Evolutionary conservation across 2,329 filamentous ascomycete genomes (phyloP).

Genomic region (Beauveria sp.): DNA sequence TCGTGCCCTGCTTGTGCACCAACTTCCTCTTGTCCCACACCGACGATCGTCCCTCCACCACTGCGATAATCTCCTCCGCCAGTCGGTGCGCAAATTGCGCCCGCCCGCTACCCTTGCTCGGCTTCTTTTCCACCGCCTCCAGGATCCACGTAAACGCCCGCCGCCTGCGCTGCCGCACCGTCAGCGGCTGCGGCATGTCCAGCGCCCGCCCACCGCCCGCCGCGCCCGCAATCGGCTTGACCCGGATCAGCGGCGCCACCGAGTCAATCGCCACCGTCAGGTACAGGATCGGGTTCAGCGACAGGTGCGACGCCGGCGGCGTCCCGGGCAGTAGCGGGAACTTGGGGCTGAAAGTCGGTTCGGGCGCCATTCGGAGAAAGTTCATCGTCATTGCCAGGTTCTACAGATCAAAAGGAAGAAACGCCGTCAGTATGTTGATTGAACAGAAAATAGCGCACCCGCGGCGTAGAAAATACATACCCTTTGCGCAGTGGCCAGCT

Average conservation of each 20-base stretch:
- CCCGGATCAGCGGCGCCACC: conserved; percentile 77
- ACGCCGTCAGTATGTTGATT: background rate
- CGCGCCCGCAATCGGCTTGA: conserved; percentile 66
- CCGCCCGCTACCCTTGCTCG: conserved; percentile 61
- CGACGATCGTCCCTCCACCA: conserved; percentile 75
- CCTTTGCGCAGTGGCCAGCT: conserved; percentile 81
- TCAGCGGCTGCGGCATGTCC: conserved; percentile 73
- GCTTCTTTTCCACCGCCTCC: conserved; percentile 71
- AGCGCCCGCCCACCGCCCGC: conserved; percentile 81
- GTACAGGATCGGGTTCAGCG: conserved; percentile 83
- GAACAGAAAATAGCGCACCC: background rate
- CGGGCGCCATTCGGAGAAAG: conserved; percentile 73
- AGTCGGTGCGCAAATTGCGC: conserved; percentile 69
- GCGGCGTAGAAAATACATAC: conserved; percentile 39
- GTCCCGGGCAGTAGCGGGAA: conserved; percentile 68
- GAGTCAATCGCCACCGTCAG: conserved; percentile 87
- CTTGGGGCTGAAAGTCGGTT: conserved; percentile 65
- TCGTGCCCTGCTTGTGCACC: conserved; percentile 75
- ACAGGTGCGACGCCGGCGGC: conserved; percentile 70
- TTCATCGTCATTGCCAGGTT: conserved; percentile 80
- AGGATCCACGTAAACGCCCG: conserved; percentile 85
- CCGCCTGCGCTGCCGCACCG: conserved; percentile 66
- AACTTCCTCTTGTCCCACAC: conserved; percentile 77
- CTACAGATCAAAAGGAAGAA: conserved; percentile 34
- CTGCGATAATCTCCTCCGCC: conserved; percentile 77